Percentiles rank a stretch among this genome's conserved stretches.
These are phyloP conservation scores for Carnegiea gigantea DNA, from an alignment of 179 eudicot genomes.

Conservation along the genomic window DNA sequence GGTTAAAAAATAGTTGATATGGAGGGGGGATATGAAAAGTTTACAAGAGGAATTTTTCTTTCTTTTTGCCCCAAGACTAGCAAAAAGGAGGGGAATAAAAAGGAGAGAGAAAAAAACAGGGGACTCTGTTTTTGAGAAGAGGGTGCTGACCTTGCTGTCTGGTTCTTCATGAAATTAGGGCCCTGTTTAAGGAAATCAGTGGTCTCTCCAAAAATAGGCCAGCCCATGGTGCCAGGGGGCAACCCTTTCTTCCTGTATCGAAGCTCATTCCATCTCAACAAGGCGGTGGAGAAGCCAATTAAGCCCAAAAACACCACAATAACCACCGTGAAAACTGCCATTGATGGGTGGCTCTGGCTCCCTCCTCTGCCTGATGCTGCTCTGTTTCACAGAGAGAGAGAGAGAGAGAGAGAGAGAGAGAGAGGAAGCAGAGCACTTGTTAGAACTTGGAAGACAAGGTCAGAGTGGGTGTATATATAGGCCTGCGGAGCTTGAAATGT, in stretches of 20 bases:
- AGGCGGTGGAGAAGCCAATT: slow-evolving; percentile 45
- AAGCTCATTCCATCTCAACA: slow-evolving; percentile 89
- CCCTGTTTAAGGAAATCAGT: slow-evolving; percentile 97
- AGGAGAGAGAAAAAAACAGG: slow-evolving; percentile 20
- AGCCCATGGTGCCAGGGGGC: slow-evolving; percentile 99
- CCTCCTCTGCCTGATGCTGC: background rate
- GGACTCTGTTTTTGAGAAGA: slow-evolving; percentile 11
- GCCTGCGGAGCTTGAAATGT: slow-evolving; percentile 10
- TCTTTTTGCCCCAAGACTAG: no score
- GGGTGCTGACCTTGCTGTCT: slow-evolving; percentile 73
- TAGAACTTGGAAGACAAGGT: slow-evolving; percentile 15
- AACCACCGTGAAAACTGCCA: slow-evolving; percentile 54
- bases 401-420: background rate
- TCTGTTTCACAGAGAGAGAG: background rate
- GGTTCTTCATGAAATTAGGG: slow-evolving; percentile 82
- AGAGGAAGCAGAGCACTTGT: slow-evolving; percentile 6
- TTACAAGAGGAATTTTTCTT: background rate
- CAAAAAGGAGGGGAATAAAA: no score
- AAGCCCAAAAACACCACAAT: slow-evolving; percentile 41
- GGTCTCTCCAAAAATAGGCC: slow-evolving; percentile 98
- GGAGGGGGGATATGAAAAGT: background rate
- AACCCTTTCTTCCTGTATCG: slow-evolving; percentile 73
- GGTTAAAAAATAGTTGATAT: no score
- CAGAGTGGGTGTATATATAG: slow-evolving; percentile 35
- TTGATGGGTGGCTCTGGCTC: slow-evolving; percentile 18